Evolutionary conservation across 2,329 filamentous ascomycete genomes (phyloP).

Genomic region (Chaetomium strumarium): DNA sequence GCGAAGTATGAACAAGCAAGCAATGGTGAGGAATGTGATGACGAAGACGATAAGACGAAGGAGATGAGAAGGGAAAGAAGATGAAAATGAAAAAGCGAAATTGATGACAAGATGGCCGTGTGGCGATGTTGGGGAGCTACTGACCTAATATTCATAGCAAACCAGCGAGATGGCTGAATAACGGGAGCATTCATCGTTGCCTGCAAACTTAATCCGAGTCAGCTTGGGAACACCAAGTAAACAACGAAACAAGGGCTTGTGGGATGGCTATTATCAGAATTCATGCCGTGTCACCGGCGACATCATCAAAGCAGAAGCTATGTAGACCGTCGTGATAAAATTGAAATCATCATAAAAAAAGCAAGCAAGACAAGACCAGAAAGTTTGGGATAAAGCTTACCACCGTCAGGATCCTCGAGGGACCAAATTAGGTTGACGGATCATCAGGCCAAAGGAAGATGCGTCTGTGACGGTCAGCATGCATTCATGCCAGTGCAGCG

Average conservation of each 20-base stretch:
- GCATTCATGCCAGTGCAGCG: neutral
- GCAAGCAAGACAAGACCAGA: constrained; percentile 13
- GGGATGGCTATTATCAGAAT: constrained; percentile 16
- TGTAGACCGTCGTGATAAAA: constrained; percentile 85
- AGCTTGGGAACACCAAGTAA: neutral
- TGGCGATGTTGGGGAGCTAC: neutral
- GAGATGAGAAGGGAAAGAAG: too few species aligned
- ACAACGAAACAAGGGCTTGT: neutral
- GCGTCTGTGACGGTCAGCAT: constrained; percentile 20
- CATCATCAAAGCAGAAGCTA: constrained; percentile 73
- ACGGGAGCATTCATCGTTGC: neutral
- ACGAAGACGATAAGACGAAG: too few species aligned
- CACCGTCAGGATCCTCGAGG: constrained; percentile 18
- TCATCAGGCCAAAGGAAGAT: constrained; percentile 2
- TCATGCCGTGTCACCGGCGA: constrained; percentile 26
- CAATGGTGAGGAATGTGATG: too few species aligned
- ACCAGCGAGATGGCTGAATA: neutral
- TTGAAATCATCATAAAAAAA: constrained; percentile 61
- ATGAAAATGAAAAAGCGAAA: too few species aligned
- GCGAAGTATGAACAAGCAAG: too few species aligned
- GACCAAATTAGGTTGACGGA: neutral
- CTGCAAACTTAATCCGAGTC: constrained; percentile 2
- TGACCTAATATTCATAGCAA: neutral
- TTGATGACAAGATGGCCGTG: too few species aligned
- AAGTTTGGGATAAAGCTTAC: constrained; percentile 30